Evolutionary conservation across 495 filamentous ascomycete genomes (phyloP), one percentile per base, ranked within the genome.

Genomic region (Talaromyces liani): DNA sequence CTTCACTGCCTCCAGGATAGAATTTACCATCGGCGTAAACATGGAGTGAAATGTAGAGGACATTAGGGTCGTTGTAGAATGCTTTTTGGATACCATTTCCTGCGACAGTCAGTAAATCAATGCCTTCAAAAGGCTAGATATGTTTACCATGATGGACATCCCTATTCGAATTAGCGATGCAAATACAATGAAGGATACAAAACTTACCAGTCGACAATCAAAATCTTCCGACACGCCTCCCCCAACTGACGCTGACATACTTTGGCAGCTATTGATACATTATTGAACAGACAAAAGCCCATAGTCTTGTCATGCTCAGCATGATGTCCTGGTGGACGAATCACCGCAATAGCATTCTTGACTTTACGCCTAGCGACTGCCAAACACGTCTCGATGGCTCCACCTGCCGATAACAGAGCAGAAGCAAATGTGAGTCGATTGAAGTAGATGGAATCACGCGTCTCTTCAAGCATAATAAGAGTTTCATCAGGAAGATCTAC

Each of bases 271-370:
- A 99, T 88, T 31, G 88, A 89, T 10, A 97, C 95, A 75, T 99
- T 99, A 75, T 99, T 96, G 72, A 97, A 97, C 16, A 98, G 77
- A 73, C 94, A 98, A 71, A 98, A 98, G 0, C 94, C 94, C 85
- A 94, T 92, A 6, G 94, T 81, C 14, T 83, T 77, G 66, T 93
- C 82, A 58, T 82, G 83, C 70, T 98, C 95, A 1, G 94, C 95
- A 75, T 98, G 94, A 67, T 98, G 94, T 2, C 94, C 95, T 0
- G 94, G 94, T 2, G 94, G 94, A 47, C 94, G 86, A 64, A 98
- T 94, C 14, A 98, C 87, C 0, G 94, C 94, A 68, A 98, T 93
- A 2, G 91, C 91, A 69, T 98, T 98, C 71, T 93, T 96, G 57
- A 96, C 88, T 34, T 81, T 80, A 8, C 91, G 88, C 10, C 79